Evolutionary conservation across 2,329 filamentous ascomycete genomes (phyloP), one percentile per base, ranked within the genome.

Genomic region (Aspergillus costaricaensis): DNA sequence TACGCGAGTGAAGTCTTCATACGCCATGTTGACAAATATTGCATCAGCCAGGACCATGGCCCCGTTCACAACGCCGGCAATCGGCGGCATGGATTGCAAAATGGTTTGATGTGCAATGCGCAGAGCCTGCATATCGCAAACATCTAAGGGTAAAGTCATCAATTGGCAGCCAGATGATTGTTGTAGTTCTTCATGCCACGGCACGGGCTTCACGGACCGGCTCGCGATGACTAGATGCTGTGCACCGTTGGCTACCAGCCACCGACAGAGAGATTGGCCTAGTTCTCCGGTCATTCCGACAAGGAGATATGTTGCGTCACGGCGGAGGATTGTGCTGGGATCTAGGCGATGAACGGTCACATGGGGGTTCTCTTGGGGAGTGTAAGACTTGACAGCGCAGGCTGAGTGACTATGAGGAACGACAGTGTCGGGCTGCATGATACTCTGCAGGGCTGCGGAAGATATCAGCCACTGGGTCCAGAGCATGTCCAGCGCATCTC

Each of bases 61-160:
- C 19, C 61, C 71, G 30, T 72, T 68, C 2, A 52, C 60, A 5
- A 73, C 66, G 19, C 71, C 71, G 6, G 51, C 68, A 51, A 73
- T 63, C 4, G 65, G 69, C 17, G 67, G 69, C 51, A 67, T 57
- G 12, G 43, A 38, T 15, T 15, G 32, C 23, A 25, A 23, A 50
- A 61, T 61, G 14, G 10, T 15, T 17, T 49, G 14, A 15, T 23
- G 19, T 23, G 47, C 17, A 49, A 7, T 2, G 15, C 47, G 47
- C 5, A 21, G 17, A 17, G 47, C 17, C 21, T n/a, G 8, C 19
- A 30, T 14, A 17, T 23, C n/a, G 19, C 15, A n/a, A 8, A 49
- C 21, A 49, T 49, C 47, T 14, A 15, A 21, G 2, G 12, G 19
- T n/a, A 49, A 15, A 15, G 27, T 25, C 14, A n/a, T 25, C 21